Base-by-base conservation (phyloP, 495 filamentous ascomycete genomes). In the Apiosordaria backusii region DNA sequence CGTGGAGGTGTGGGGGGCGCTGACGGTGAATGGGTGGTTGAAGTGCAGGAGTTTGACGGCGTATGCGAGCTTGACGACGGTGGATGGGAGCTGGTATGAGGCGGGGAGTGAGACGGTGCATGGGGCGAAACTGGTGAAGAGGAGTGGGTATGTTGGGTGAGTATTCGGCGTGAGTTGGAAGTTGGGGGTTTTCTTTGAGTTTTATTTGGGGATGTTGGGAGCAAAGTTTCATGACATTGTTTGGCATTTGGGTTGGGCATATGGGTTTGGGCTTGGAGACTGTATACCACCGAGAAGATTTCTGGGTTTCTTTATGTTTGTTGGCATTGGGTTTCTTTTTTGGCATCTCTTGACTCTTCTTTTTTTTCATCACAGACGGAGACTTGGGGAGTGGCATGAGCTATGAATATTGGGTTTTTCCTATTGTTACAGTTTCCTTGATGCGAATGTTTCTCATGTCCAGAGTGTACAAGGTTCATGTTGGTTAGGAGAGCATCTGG, bases 1-100 rank as follows among this genome's bases (percentile, higher is more conserved):
- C 15, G 61, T 79, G 62, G 77, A 79, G 53, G 76, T 79, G 4
- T 79, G 73, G 72, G 77, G 77, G 2, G 70, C 70, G 18, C 25
- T 78, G 23, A 76, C 69, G 1, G 76, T 79, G 58, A 73, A 77
- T 24, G 77, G 77, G 24, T 77, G 70, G 65, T 58, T 79, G 77
- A 77, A 74, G 63, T 79, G 77, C 68, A 74, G 69, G 67, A 70
- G 60, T 9, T 57, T 79, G 45, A 76, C 74, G 24, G 72, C 75
- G 15, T 77, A 79, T 61, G 76, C 74, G 19, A 75, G 75, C 3
- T 63, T 79, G 50, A 79, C 77, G 0, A 78, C 76, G 6, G 76
- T 79, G 10, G 75, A 77, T 59, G 67, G 76, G 26, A 78, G 76
- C 55, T 74, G 69, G 69, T 79, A 78, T 45, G 65, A 76, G 25